phyloP scores from a whole-genome alignment of 495 filamentous ascomycete genomes.

The Lasiosphaeria ovina region DNA sequence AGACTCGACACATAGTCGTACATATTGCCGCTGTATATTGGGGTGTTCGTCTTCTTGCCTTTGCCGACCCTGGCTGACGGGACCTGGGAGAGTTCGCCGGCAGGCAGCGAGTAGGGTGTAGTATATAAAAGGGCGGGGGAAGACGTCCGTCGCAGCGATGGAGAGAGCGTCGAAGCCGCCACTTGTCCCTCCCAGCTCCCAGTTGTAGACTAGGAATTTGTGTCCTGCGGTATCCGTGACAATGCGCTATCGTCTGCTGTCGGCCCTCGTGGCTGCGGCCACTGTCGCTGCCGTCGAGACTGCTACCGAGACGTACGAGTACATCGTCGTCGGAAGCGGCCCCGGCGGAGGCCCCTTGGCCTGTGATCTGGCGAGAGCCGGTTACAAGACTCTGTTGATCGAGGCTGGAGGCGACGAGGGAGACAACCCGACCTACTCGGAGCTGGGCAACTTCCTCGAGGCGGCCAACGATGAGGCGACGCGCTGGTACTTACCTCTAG shows the following conservation, averaged over 20 bases:
- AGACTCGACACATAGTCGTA: too few relatives aligned
- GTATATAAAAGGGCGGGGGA: neutral
- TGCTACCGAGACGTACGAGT: slow-evolving; percentile 49
- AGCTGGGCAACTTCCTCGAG: slow-evolving; percentile 41
- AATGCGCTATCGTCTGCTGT: slow-evolving; percentile 32
- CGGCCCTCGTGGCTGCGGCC: slow-evolving; percentile 22
- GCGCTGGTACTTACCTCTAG: slow-evolving; percentile 32
- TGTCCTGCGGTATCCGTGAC: slow-evolving; percentile 1
- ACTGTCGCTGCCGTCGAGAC: slow-evolving; percentile 17
- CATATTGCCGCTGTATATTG: neutral
- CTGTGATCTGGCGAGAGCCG: slow-evolving; percentile 58
- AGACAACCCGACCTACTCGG: slow-evolving; percentile 43
- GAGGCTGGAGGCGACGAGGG: slow-evolving; percentile 65
- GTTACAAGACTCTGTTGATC: slow-evolving; percentile 58
- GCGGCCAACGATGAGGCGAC: slow-evolving; percentile 47
- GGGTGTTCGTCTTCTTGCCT: neutral
- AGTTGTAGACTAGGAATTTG: too few relatives aligned
- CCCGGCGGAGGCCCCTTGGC: slow-evolving; percentile 65
- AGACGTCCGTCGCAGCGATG: too few relatives aligned
- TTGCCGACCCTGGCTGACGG: neutral
- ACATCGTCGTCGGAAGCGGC: slow-evolving; percentile 65
- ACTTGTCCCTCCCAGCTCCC: too few relatives aligned
- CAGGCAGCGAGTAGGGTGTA: neutral
- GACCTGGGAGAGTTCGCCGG: neutral
- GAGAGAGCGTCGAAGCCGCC: too few relatives aligned